These are phyloP conservation scores for Aspergillus spinulosporus DNA, from an alignment of 2,329 filamentous ascomycete genomes.

Conservation along the genomic window DNA sequence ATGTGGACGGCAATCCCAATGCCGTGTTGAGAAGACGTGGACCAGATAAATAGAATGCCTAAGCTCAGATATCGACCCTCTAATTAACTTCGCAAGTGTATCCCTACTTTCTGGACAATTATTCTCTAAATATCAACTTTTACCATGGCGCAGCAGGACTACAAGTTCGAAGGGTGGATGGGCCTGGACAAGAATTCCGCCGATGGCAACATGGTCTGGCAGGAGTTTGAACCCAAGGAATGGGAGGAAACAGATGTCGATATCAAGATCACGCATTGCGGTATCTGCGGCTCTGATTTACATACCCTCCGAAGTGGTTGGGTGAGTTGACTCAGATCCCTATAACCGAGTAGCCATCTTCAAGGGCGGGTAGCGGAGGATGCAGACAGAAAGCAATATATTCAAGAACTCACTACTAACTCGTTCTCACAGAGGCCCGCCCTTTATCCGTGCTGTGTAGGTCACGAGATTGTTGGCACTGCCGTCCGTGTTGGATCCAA, in stretches of 20 bases:
- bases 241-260: conserved; percentile 67
- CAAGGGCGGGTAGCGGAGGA: not conserved
- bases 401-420: conserved; percentile 1
- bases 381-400: not conserved
- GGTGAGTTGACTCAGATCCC: conserved; percentile 26
- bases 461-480: conserved; percentile 65
- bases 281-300: conserved; percentile 64
- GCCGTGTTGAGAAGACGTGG: not conserved
- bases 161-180: conserved; percentile 60
- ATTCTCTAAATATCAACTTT: not conserved
- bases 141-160: conserved; percentile 34
- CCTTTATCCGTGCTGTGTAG: conserved; percentile 54
- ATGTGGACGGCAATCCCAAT: not conserved
- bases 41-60: not conserved
- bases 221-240: conserved; percentile 61
- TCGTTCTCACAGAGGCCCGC: conserved; percentile 28
- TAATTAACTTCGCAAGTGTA: not conserved
- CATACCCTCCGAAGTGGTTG: conserved; percentile 56
- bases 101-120: not conserved
- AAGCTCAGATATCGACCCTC: not conserved
- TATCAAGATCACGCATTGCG: conserved; percentile 64
- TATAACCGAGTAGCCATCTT: not conserved
- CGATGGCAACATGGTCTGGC: conserved; percentile 58
- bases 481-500: conserved; percentile 57
- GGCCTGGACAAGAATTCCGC: conserved; percentile 51